phyloP scores from a whole-genome alignment of 106 monocot genomes.

The Agapanthus africanus region DNA sequence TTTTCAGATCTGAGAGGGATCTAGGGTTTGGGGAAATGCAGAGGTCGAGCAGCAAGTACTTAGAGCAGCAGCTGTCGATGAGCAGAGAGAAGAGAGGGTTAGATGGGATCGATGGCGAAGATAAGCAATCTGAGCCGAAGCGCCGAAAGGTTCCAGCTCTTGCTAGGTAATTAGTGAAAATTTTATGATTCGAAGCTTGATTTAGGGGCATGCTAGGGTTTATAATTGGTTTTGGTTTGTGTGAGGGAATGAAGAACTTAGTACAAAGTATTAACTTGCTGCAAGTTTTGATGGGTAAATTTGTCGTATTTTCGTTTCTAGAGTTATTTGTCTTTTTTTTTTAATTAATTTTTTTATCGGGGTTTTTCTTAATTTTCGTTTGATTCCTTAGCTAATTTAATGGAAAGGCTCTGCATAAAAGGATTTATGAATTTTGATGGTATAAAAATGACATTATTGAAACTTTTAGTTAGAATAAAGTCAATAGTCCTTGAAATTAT shows the following conservation, averaged over 20 bases:
- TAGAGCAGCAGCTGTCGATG: conserved; percentile 13
- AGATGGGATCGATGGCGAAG: conserved; percentile 14
- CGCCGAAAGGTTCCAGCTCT: conserved; percentile 12
- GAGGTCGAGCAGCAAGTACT: background rate
- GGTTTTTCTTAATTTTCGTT: background rate
- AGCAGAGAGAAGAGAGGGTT: conserved; percentile 12
- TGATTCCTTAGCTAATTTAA: background rate
- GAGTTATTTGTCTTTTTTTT: too few relatives aligned
- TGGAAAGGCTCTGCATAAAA: too few relatives aligned
- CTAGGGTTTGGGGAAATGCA: conserved; percentile 13
- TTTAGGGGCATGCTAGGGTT: background rate
- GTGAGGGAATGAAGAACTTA: too few relatives aligned
- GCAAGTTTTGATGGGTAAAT: too few relatives aligned
- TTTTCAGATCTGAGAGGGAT: too few relatives aligned
- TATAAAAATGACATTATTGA: too few relatives aligned
- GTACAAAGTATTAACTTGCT: too few relatives aligned
- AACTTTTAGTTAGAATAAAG: too few relatives aligned
- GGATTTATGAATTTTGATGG: too few relatives aligned
- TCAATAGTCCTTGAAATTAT: too few relatives aligned
- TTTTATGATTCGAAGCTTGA: background rate
- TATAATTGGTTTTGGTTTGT: too few relatives aligned
- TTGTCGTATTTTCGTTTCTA: too few relatives aligned
- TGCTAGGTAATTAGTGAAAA: conserved; percentile 13
- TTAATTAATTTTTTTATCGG: background rate
- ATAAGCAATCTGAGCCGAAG: conserved; percentile 8